Evolutionary conservation across 2,329 filamentous ascomycete genomes (phyloP).

Genomic region (Penicillium sp.): DNA sequence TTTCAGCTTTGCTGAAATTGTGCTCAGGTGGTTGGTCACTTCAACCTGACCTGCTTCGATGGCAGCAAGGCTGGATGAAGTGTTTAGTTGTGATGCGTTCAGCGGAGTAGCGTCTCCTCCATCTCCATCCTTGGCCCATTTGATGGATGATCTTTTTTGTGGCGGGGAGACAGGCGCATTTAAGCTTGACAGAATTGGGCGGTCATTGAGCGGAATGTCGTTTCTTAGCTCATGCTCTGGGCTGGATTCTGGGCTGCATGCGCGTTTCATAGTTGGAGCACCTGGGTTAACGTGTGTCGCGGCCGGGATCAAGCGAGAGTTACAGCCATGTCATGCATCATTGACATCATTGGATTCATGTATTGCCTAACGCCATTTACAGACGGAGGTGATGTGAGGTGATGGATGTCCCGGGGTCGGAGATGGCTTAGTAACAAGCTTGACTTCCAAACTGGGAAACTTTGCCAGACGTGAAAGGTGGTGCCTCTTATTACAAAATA

Average conservation of each 20-base stretch:
- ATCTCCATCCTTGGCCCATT: background rate
- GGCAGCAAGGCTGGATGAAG: slow-evolving; percentile 37
- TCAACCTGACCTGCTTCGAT: slow-evolving; percentile 53
- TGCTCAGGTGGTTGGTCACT: slow-evolving; percentile 49
- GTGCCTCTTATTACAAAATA: no score
- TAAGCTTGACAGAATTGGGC: slow-evolving; percentile 16
- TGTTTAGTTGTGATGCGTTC: background rate
- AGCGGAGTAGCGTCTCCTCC: background rate
- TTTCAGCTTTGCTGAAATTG: slow-evolving; percentile 47
- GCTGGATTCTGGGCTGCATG: slow-evolving; percentile 4
- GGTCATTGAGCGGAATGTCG: background rate
- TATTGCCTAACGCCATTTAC: background rate
- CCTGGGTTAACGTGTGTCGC: no score
- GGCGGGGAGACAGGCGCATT: slow-evolving; percentile 31
- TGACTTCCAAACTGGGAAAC: background rate
- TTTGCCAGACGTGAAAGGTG: no score
- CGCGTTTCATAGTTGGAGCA: slow-evolving; percentile 16
- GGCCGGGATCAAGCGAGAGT: background rate
- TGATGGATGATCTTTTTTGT: slow-evolving; percentile 6
- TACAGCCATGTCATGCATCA: background rate
- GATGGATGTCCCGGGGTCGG: no score
- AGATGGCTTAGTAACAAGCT: background rate
- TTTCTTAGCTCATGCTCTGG: background rate
- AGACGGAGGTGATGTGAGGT: background rate
- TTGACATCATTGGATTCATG: background rate